Base-by-base conservation (phyloP, 1,284 basidiomycete species). In the Sphaerobolus stellatus region DNA sequence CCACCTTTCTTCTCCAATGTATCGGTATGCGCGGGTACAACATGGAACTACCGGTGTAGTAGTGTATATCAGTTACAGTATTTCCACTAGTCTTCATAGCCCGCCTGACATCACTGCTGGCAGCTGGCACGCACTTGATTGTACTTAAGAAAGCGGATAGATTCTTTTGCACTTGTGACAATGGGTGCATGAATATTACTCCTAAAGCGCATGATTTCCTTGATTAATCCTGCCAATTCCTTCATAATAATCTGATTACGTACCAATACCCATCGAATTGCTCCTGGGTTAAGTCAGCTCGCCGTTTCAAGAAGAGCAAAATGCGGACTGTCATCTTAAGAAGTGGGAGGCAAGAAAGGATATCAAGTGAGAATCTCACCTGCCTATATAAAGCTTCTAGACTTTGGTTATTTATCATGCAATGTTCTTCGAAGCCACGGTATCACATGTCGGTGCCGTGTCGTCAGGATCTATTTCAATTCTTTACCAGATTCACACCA, bases 1-100 rank as follows among this genome's bases (percentile, higher is more conserved):
- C 40, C 40, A 24, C 25, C 40, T 41, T 41, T 41, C 40, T 41
- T 41, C n/a, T n/a, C n/a, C 40, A 41, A 24, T 41, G n/a, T 7
- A n/a, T 41, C 40, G 40, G 18, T 41, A 41, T 41, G 25, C 18
- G 40, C 40, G 18, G 40, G n/a, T n/a, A 41, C 40, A 41, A 41
- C 40, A 41, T 41, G 40, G 40, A 41, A 41, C 40, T 41, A n/a
- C n/a, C n/a, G n/a, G n/a, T n/a, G n/a, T n/a, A 41, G 40, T 20
- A n/a, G 40, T n/a, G 40, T 41, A 41, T 41, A 41, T 20, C 25
- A 41, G 25, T 20, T 41, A 41, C 40, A 24, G 40, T 20, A 24
- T 41, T 24, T 20, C 40, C 6, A 20, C 40, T 41, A 41, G 18
- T n/a, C 18, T 20, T 20, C 18, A 41, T n/a, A 41, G 40, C 25